Conservation (phyloP, 1,139 yeast genomes). For the Pichia sp. region DNA sequence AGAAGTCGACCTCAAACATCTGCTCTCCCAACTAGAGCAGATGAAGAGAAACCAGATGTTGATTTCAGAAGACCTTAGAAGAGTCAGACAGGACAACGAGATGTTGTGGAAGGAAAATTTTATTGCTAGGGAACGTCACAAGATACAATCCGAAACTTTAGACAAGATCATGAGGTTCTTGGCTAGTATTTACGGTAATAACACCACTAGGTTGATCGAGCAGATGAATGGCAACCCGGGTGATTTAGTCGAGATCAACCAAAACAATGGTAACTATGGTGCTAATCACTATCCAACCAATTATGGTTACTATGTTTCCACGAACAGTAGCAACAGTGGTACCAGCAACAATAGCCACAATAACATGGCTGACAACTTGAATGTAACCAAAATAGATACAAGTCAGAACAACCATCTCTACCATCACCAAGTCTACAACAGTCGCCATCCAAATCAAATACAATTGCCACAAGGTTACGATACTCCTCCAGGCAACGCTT, state of each 20-base stretch:
- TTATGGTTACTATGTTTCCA: conserved; percentile 2
- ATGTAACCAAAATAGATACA: not conserved
- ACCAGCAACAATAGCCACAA: not conserved
- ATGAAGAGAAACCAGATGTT: conserved; percentile 75
- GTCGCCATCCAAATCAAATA: not conserved
- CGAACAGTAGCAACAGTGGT: not conserved
- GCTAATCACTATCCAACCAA: not conserved
- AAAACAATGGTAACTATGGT: not conserved
- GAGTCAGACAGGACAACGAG: conserved; percentile 84
- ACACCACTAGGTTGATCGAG: conserved; percentile 43
- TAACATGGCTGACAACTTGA: not conserved
- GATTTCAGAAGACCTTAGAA: conserved; percentile 75
- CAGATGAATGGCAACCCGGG: conserved; percentile 21
- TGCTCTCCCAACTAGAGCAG: conserved; percentile 69
- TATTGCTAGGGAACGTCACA: conserved; percentile 77
- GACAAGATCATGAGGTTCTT: conserved; percentile 83
- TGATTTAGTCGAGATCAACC: conserved; percentile 20
- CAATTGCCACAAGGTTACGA: not conserved
- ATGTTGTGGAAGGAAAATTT: conserved; percentile 86
- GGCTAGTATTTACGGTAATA: conserved; percentile 77
- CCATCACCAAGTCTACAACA: not conserved
- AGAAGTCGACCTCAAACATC: conserved; percentile 48
- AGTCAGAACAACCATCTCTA: not conserved
- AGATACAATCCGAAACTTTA: conserved; percentile 79
- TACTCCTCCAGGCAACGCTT: not conserved